Evolutionary conservation across 176 grass and related monocot genomes (phyloP).

Genomic region (Bothriochloa decipiens): DNA sequence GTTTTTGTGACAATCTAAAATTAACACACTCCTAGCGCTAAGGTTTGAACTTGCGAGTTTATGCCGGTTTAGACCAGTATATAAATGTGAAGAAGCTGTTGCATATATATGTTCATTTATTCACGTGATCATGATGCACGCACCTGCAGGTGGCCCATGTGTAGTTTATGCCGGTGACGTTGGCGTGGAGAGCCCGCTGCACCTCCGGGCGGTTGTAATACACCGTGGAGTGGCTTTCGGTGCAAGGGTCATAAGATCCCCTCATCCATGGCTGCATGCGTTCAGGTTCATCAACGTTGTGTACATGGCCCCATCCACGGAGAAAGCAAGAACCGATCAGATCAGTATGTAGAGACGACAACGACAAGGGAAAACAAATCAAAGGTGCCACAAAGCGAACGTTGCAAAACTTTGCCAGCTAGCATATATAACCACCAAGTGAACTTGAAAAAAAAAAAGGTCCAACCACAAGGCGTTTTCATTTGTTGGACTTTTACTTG

Average conservation of each 20-base stretch:
- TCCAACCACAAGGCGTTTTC: neutral
- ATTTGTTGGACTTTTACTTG: no score
- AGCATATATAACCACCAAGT: neutral
- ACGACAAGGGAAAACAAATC: neutral
- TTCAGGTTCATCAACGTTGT: no score
- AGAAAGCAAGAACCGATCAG: no score
- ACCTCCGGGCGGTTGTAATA: constrained; percentile 36
- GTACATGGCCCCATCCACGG: neutral
- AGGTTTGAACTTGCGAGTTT: no score
- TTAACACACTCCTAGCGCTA: no score
- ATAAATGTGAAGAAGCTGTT: neutral
- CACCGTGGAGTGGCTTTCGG: neutral
- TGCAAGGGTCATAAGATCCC: constrained; percentile 16
- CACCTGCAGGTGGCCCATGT: constrained; percentile 47
- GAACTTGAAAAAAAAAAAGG: neutral
- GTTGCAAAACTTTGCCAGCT: neutral
- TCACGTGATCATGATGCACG: no score
- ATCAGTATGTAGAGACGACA: neutral
- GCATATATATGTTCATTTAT: no score
- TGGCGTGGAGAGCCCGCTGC: constrained; percentile 37
- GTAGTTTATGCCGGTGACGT: constrained; percentile 32
- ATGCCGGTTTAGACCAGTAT: neutral
- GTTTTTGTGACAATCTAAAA: no score
- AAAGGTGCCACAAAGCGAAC: no score
- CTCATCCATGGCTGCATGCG: constrained; percentile 38